These are phyloP conservation scores for Vaccinium myrtillus DNA, from an alignment of 148 eudicot genomes.

Conservation along the genomic window DNA sequence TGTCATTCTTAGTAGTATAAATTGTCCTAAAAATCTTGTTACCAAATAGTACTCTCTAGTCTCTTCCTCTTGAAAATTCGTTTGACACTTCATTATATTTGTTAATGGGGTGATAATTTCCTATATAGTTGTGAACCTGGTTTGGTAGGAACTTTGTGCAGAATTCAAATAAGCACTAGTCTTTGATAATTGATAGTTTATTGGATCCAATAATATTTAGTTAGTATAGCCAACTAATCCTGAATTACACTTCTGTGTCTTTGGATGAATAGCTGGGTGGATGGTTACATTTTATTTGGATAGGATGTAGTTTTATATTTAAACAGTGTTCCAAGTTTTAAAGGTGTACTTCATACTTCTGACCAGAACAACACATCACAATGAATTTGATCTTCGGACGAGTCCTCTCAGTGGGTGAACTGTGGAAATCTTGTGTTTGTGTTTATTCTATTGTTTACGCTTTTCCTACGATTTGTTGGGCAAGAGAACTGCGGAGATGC, in stretches of 20 bases:
- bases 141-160: neutral
- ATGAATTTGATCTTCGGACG: neutral
- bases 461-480: neutral
- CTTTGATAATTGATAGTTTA: neutral
- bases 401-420: neutral
- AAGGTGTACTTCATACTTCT: neutral
- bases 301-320: neutral
- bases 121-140: neutral
- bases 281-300: neutral
- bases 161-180: neutral
- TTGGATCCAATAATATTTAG: too few species aligned
- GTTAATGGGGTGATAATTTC: neutral
- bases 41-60: neutral
- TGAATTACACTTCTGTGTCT: neutral
- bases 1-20: neutral
- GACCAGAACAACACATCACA: neutral
- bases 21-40: neutral
- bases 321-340: neutral
- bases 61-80: neutral
- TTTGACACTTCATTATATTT: neutral
- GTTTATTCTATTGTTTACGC: neutral
- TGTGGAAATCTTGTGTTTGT: neutral
- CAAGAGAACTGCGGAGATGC: neutral
- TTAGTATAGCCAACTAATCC: neutral
- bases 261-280: neutral